Evolutionary conservation across 2,329 filamentous ascomycete genomes (phyloP), one percentile per base, ranked within the genome.

Genomic region (Alternaria arborescens): DNA sequence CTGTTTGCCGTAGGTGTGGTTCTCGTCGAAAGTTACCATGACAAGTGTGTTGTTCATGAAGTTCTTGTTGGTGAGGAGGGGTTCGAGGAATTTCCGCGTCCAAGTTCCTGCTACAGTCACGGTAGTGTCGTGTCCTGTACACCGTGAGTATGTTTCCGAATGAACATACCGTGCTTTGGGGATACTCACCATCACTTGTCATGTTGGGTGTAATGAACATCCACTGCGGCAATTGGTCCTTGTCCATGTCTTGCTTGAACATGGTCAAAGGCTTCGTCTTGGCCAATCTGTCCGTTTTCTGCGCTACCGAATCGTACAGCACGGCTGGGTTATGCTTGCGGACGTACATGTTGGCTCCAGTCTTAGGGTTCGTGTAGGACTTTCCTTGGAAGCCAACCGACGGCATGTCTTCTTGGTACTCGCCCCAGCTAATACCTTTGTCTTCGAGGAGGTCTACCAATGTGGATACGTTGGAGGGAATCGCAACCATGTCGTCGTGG

Each of bases 351-450:
- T 93, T 91, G 50, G 85, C 84, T 30, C 86, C 85, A 3, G 85
- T 91, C 67, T 86, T 63, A 78, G 93, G 92, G 57, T 87, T 82
- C 75, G 82, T 92, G 0, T 79, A 81, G 4, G 70, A 46, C 67
- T 76, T 68, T 1, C 91, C 91, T 76, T 91, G 85, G 78, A 87
- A 94, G 12, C 92, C 92, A 2, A 87, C 58, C 75, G 88, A 93
- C 2, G 92, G 92, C 83, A 90, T 84, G 71, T 92, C 89, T 75
- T 95, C 91, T 77, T 93, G 87, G 80, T 94, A 95, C 65, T 89
- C 82, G 52, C 73, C 82, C 89, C 81, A 82, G 48, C 77, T 81
- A 69, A 77, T 68, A 67, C 77, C 76, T 61, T 77, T 77, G 55
- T 76, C 77, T 57, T 82, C 81, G 6, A 83, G 72, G 8, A 82